phyloP scores from a whole-genome alignment of 345 rosid species.

The Rhodomyrtus tomentosa region DNA sequence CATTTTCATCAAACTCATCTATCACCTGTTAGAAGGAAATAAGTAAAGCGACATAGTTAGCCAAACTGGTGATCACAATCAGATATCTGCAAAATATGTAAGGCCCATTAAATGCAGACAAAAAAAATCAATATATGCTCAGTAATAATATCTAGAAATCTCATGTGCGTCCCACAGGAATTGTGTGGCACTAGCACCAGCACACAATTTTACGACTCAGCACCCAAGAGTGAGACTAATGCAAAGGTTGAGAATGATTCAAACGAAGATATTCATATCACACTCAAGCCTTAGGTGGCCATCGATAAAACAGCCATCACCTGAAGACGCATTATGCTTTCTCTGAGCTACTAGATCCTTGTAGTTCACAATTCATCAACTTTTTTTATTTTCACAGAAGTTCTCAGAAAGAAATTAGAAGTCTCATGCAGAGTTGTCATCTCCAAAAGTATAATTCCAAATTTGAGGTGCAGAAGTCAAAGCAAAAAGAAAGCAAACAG shows the following conservation, averaged over 20 bases:
- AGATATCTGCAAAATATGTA: neutral
- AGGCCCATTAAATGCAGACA: neutral
- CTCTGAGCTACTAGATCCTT: neutral
- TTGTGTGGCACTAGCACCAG: neutral
- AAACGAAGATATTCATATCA: neutral
- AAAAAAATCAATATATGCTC: neutral
- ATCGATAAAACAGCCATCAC: neutral
- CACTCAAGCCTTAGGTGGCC: neutral
- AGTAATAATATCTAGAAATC: neutral
- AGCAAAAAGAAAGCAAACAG: neutral
- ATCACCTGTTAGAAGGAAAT: constrained; percentile 47
- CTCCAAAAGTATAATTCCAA: neutral
- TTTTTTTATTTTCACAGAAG: neutral
- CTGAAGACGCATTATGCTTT: neutral
- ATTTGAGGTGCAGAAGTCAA: neutral
- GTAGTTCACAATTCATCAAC: neutral
- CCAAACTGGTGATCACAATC: neutral
- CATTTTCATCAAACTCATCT: constrained; percentile 75
- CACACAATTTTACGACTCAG: neutral
- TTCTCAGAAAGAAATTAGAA: neutral
- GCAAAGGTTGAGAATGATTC: neutral
- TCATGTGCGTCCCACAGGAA: neutral
- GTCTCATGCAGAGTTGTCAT: neutral
- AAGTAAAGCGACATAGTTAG: neutral
- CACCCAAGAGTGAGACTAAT: neutral